phyloP scores from a whole-genome alignment of 1,284 basidiomycete species.

The Naganishia liquefaciens region DNA sequence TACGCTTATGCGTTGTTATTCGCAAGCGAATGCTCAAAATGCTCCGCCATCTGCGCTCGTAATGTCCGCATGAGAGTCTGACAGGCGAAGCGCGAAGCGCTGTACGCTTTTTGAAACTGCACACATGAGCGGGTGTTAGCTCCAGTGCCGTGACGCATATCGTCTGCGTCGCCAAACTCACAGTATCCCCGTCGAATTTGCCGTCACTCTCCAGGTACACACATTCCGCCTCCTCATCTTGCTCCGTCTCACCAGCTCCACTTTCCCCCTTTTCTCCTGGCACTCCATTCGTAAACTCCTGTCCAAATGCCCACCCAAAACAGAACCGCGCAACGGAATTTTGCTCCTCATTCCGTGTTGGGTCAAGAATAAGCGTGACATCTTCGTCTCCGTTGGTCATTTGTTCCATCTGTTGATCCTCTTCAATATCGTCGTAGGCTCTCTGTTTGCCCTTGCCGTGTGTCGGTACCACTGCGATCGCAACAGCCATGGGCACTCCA shows the following conservation, averaged over 20 bases:
- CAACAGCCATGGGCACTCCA: slow-evolving; percentile 54
- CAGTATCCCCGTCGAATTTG: slow-evolving; percentile 46
- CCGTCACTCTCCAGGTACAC: slow-evolving; percentile 55
- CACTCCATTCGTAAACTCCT: slow-evolving; percentile 49
- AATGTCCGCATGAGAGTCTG: slow-evolving; percentile 15
- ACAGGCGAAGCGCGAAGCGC: slow-evolving; percentile 28
- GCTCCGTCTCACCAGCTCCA: slow-evolving; percentile 46
- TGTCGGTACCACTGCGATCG: slow-evolving; percentile 49
- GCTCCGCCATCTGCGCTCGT: slow-evolving; percentile 19
- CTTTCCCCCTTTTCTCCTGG: slow-evolving; percentile 45
- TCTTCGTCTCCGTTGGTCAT: slow-evolving; percentile 57
- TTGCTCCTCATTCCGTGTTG: slow-evolving; percentile 64
- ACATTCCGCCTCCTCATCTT: slow-evolving; percentile 57
- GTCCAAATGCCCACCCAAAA: slow-evolving; percentile 55
- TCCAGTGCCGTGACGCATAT: not conserved
- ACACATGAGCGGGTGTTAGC: not conserved
- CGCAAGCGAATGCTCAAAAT: slow-evolving; percentile 8
- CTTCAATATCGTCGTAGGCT: slow-evolving; percentile 57
- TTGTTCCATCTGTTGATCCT: slow-evolving; percentile 57
- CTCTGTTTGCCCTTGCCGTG: slow-evolving; percentile 22
- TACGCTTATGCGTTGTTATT: too few species aligned
- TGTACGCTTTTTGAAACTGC: slow-evolving; percentile 31
- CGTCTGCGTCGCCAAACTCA: slow-evolving; percentile 36
- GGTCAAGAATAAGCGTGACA: slow-evolving; percentile 70
- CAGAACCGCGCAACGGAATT: slow-evolving; percentile 63